Evolutionary conservation across 176 grass and related monocot species (phyloP).

Genomic region (Otatea glauca): DNA sequence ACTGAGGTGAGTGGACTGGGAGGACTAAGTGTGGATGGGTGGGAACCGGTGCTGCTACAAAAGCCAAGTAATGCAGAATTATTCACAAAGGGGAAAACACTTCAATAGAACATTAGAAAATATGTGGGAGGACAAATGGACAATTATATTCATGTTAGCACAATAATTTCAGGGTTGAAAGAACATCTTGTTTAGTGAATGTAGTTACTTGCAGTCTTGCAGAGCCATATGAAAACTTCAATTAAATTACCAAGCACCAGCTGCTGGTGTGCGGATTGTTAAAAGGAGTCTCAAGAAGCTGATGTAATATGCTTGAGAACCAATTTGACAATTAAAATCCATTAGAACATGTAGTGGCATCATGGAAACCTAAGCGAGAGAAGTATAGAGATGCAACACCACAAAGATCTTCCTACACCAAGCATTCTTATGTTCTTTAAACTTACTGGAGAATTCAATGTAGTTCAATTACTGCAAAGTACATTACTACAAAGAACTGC

Average conservation of each 20-base stretch:
- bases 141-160: background rate
- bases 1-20: constrained; percentile 71
- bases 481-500: background rate
- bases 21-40: constrained; percentile 70
- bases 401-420: too few relatives aligned
- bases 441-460: too few relatives aligned
- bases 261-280: background rate
- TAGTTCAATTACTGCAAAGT: background rate
- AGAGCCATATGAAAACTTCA: background rate
- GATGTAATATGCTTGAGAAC: too few relatives aligned
- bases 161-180: background rate
- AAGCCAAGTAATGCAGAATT: constrained; percentile 33
- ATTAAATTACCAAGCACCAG: background rate
- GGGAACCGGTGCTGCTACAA: constrained; percentile 60
- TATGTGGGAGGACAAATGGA: background rate
- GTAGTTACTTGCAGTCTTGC: background rate
- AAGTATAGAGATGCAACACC: too few relatives aligned
- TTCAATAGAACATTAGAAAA: constrained; percentile 1
- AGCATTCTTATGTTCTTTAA: too few relatives aligned
- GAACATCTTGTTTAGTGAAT: constrained; percentile 26
- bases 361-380: too few relatives aligned
- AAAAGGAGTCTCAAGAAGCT: background rate
- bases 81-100: background rate
- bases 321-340: too few relatives aligned
- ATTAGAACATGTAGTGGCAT: too few relatives aligned